Base-by-base conservation (phyloP, 2,329 filamentous ascomycete species). In the Coleophoma crateriformis region DNA sequence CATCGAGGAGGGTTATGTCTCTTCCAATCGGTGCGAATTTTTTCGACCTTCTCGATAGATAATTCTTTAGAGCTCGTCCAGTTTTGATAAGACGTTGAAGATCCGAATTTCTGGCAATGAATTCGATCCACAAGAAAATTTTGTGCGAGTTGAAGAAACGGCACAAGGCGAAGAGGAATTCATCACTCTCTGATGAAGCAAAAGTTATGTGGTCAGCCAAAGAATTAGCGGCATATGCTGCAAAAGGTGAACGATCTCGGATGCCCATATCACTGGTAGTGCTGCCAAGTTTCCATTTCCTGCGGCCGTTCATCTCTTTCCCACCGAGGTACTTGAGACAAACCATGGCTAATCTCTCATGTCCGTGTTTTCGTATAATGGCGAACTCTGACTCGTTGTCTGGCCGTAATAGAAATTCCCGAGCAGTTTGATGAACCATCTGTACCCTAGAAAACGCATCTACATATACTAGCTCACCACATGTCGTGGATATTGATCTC, bases 401-500 rank as follows among this genome's bases (percentile, higher is more conserved):
- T 2, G 41, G 14, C 12, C 58, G 55, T 1, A 65, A 41, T 6
- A 67, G 50, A 46, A 64, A 66, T 46, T 64, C 58, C 15, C 56
- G 50, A 0, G 55, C 64, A 2, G 64, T 66, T 17, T 60, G 41
- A 40, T 67, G 64, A 10, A 64, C 54, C 33, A 67, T 43, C 10
- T 60, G 47, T 2, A 65, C 56, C 14, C 51, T 54, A 0, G 48
- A 39, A 7, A 49, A 15, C 3, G 50, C 27, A 45, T 66, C 58
- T 7, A 67, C 47, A 2, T 39, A 48, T 3, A 67, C 60, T 11
- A 68, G 54, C 8, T 67, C 59, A 1, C 65, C 65, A 43, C 65
- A 68, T 2, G 63, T 44, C 3, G 56, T 54, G 32, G 54, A 48
- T 7, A 68, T 58, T 4, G 60, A 54, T 14, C 35, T 46, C 33